Evolutionary conservation across 1,139 yeast genomes (phyloP), one percentile per base, ranked within the genome.

Genomic region (Hansenula lynferdii): DNA sequence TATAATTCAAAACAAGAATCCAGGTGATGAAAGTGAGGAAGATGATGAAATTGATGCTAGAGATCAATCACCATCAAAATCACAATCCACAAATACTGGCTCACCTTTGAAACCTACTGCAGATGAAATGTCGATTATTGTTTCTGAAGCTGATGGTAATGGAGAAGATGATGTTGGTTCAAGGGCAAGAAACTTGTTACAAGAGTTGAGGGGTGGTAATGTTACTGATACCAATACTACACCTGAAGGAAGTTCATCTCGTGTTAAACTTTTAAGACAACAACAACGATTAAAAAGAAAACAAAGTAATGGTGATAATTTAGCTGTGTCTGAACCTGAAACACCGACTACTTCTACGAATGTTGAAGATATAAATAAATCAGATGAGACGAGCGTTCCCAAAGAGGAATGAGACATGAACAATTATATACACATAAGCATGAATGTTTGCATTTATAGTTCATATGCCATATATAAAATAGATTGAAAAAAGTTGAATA

Each of bases 181-280:
- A 5, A 65, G 87, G 41, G 87, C 87, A 0, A 64, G 84, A 48
- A 71, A 67, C 45, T 65, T 80, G 44, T 65, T 80, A 23, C 74
- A 71, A 47, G 84, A 78, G 47, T 64, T 80, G 26, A 62, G 85
- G 45, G 71, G 75, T 18, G 60, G 49, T 23, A 14, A 8, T 16
- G 25, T 57, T 10, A 28, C 40, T n/a, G n/a, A 9, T 19, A 23
- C 17, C 17, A 19, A 23, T 4, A 28, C 43, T 6, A 18, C 41
- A 22, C 34, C 28, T 15, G 49, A 44, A n/a, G 45, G 44, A 20
- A 53, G 54, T 7, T 27, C 45, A 6, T 42, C 53, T 26, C 45
- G 53, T 19, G 60, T 57, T 12, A 58, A 56, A 34, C 42, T 44
- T 35, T 31, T 56, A 36, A 45, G 60, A 43, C 50, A 50, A 22